Evolutionary conservation across 257 asterid species (phyloP).

Genomic region (Verbascum thapsus): DNA sequence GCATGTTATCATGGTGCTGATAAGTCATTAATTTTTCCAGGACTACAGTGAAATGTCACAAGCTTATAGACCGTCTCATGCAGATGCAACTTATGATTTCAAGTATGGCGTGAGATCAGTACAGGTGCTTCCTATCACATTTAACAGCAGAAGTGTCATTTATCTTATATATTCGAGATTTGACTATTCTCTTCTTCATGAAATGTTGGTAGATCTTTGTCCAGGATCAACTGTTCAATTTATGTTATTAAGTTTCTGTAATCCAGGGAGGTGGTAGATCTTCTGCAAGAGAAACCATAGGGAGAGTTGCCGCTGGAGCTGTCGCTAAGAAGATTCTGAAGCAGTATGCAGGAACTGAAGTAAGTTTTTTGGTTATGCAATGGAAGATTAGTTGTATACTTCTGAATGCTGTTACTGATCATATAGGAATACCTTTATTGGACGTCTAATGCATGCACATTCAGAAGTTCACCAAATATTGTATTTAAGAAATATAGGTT

Average conservation of each 20-base stretch:
- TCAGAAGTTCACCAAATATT: constrained; percentile 11
- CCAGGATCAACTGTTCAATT: constrained; percentile 26
- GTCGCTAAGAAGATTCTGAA: constrained; percentile 91
- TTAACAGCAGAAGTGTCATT: neutral
- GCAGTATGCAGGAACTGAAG: constrained; percentile 78
- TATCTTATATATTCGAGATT: neutral
- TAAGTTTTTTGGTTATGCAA: constrained; percentile 33
- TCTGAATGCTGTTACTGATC: constrained; percentile 24
- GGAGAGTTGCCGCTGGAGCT: constrained; percentile 99
- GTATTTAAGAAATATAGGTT: constrained; percentile 14
- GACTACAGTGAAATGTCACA: constrained; percentile 89
- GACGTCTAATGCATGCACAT: neutral
- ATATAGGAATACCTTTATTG: neutral
- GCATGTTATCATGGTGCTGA: constrained; percentile 26
- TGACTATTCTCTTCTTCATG: neutral
- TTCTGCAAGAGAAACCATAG: constrained; percentile 98
- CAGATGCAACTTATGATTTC: constrained; percentile 93
- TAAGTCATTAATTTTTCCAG: constrained; percentile 44
- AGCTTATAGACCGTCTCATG: constrained; percentile 99
- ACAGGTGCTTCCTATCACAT: constrained; percentile 53
- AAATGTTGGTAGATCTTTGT: constrained; percentile 7
- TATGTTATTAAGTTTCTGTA: constrained; percentile 24
- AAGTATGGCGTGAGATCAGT: constrained; percentile 96
- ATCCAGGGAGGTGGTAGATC: constrained; percentile 98
- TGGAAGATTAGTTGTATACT: constrained; percentile 7